Evolutionary conservation across 2,329 filamentous ascomycete genomes (phyloP).

Genomic region (Fusarium algeriense): DNA sequence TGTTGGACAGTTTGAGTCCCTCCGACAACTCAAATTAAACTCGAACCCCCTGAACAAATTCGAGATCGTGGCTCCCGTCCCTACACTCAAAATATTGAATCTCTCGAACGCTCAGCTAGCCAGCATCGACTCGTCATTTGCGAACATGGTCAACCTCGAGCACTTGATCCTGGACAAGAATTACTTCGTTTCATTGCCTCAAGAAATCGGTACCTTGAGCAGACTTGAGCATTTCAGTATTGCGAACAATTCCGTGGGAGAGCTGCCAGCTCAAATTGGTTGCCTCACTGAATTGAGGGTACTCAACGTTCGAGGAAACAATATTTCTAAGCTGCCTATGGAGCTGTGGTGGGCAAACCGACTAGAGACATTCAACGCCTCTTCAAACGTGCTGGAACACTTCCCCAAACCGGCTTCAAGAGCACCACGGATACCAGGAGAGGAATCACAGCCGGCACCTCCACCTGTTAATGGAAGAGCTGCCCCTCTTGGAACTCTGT

Average conservation of each 20-base stretch:
- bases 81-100: constrained; percentile 87
- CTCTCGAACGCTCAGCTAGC: constrained; percentile 92
- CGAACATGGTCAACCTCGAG: constrained; percentile 86
- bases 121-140: constrained; percentile 89
- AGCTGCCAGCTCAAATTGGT: constrained; percentile 88
- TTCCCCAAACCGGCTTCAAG: constrained; percentile 90
- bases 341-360: constrained; percentile 97
- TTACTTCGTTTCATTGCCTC: constrained; percentile 90
- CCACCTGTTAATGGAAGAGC: constrained; percentile 57
- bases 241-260: constrained; percentile 87
- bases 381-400: constrained; percentile 89
- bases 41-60: constrained; percentile 97
- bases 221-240: constrained; percentile 93
- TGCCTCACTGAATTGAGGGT: constrained; percentile 86
- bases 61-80: constrained; percentile 80
- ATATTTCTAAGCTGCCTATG: constrained; percentile 86
- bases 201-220: constrained; percentile 84
- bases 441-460: constrained; percentile 55
- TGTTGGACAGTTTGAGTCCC: constrained; percentile 85
- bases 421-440: constrained; percentile 70
- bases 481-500: constrained; percentile 57
- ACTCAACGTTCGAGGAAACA: constrained; percentile 93
- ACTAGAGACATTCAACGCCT: constrained; percentile 92
- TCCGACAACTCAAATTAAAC: constrained; percentile 88
- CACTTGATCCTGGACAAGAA: constrained; percentile 94